Conservation (phyloP, 2,329 filamentous ascomycete species). For the Aureobasidium sp. region DNA sequence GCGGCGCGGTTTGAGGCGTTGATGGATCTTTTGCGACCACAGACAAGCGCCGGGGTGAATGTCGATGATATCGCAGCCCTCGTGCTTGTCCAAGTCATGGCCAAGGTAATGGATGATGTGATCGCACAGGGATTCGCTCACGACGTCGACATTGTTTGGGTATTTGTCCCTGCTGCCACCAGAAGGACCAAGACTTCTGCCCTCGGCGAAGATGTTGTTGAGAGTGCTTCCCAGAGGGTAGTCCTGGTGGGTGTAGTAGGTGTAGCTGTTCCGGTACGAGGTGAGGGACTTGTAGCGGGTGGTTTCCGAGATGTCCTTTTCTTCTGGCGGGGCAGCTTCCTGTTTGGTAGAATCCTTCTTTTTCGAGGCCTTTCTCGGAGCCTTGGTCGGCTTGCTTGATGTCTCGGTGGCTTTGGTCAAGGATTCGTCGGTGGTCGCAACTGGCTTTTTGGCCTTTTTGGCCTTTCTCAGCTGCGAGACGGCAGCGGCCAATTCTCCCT, state of each 20-base stretch:
- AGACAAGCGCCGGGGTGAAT: slow-evolving; percentile 73
- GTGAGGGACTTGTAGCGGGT: neutral
- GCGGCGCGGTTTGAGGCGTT: slow-evolving; percentile 66
- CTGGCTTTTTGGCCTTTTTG: neutral
- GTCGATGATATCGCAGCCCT: slow-evolving; percentile 79
- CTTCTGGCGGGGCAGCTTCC: neutral
- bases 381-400: neutral
- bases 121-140: slow-evolving; percentile 48
- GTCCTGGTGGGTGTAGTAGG: slow-evolving; percentile 3
- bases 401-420: neutral
- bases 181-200: neutral
- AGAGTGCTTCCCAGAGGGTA: slow-evolving; percentile 10
- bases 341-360: neutral
- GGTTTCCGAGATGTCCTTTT: neutral
- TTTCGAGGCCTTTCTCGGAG: neutral
- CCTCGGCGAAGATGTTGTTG: neutral
- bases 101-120: slow-evolving; percentile 65
- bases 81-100: slow-evolving; percentile 59
- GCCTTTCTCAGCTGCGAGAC: neutral
- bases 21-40: slow-evolving; percentile 71
- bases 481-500: neutral
- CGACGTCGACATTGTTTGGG: slow-evolving; percentile 25
- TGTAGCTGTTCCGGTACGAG: neutral
- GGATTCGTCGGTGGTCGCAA: no score
- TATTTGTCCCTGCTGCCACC: neutral